These are phyloP conservation scores for Boletales sp. DNA, from an alignment of 768 basidiomycete genomes.

Conservation along the genomic window DNA sequence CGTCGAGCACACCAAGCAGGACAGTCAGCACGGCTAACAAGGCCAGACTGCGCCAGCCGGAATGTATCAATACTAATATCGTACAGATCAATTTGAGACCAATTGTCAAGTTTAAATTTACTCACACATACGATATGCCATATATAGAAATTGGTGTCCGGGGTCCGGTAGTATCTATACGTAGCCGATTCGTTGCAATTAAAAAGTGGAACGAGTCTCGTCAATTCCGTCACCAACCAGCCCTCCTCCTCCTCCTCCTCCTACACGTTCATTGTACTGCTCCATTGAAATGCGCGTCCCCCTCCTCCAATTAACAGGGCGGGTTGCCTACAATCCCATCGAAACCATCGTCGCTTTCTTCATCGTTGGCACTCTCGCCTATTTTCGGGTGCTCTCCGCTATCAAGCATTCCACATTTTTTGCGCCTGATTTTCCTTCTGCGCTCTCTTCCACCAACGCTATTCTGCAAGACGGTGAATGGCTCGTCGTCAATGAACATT, in stretches of 20 bases:
- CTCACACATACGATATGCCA: neutral
- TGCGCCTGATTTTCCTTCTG: constrained; percentile 46
- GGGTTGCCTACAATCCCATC: constrained; percentile 73
- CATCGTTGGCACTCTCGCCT: constrained; percentile 86
- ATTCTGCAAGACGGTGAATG: constrained; percentile 55
- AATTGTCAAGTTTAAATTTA: no score
- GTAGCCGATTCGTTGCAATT: constrained; percentile 22
- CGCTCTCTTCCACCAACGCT: constrained; percentile 55
- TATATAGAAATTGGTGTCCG: constrained; percentile 19
- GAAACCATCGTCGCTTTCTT: constrained; percentile 91
- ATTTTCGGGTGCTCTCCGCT: constrained; percentile 88
- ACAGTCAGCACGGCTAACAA: no score
- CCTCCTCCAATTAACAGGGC: constrained; percentile 64
- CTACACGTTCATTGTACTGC: no score
- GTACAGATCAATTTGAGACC: no score
- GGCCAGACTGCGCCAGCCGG: neutral
- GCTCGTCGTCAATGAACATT: constrained; percentile 57
- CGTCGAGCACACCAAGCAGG: no score
- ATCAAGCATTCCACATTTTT: constrained; percentile 88
- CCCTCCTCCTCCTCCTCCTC: neutral
- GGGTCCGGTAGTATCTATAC: constrained; percentile 14
- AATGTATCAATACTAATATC: no score
- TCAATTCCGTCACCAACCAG: neutral
- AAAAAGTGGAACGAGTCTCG: constrained; percentile 29
- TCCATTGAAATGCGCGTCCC: constrained; percentile 48